phyloP scores from a whole-genome alignment of 2,329 filamentous ascomycete species.

The Colletotrichum trifolii region DNA sequence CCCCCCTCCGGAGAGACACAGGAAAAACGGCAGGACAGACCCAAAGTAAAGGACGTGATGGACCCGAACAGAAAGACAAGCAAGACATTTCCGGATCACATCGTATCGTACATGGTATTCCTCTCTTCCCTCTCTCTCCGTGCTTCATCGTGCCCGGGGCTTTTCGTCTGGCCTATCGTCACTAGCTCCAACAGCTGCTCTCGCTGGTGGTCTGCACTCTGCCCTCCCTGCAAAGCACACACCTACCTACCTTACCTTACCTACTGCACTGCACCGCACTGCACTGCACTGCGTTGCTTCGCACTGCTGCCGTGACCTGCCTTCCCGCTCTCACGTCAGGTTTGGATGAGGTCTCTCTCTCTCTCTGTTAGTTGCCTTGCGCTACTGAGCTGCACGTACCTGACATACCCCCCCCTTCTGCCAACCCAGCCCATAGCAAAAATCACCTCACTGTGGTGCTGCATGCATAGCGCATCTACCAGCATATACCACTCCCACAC shows the following conservation, averaged over 20 bases:
- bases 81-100: slow-evolving; percentile 7
- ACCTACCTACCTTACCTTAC: too few relatives aligned
- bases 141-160: too few relatives aligned
- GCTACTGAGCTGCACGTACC: slow-evolving; percentile 41
- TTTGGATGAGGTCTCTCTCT: not conserved
- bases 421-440: slow-evolving; percentile 27
- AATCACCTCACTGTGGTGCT: slow-evolving; percentile 36
- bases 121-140: not conserved
- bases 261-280: not conserved
- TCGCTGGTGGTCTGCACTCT: too few relatives aligned
- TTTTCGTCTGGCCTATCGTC: too few relatives aligned
- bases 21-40: slow-evolving; percentile 1
- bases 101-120: not conserved
- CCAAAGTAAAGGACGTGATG: too few relatives aligned
- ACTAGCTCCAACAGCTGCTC: too few relatives aligned
- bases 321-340: not conserved
- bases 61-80: not conserved
- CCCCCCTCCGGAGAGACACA: slow-evolving; percentile 17
- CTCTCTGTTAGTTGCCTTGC: slow-evolving; percentile 29
- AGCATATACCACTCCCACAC: slow-evolving; percentile 34
- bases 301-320: slow-evolving; percentile 7
- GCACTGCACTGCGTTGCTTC: slow-evolving; percentile 19
- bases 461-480: slow-evolving; percentile 34
- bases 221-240: too few relatives aligned
- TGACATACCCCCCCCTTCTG: slow-evolving; percentile 39